Evolutionary conservation across 2,329 filamentous ascomycete species (phyloP).

Genomic region (Periglandula ipomoeae): DNA sequence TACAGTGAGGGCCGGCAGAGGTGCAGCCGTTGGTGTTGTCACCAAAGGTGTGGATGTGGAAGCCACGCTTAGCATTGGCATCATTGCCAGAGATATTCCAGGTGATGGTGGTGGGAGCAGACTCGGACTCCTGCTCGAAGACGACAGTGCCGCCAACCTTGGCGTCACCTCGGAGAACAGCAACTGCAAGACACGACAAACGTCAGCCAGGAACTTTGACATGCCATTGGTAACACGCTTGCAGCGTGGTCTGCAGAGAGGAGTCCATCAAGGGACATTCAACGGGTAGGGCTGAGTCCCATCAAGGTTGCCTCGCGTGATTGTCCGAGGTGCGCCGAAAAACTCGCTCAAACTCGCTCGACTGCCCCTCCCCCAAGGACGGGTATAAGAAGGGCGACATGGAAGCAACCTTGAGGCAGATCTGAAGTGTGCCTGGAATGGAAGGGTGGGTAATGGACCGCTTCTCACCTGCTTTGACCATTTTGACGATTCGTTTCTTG

Average conservation of each 20-base stretch:
- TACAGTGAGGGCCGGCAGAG: constrained; percentile 94
- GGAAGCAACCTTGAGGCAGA: background rate
- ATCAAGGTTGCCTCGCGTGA: constrained; percentile 34
- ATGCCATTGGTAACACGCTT: constrained; percentile 4
- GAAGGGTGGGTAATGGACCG: background rate
- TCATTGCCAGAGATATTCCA: constrained; percentile 93
- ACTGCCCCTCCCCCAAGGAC: constrained; percentile 14
- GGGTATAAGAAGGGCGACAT: constrained; percentile 14
- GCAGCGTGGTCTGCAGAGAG: background rate
- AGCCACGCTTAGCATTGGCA: constrained; percentile 89
- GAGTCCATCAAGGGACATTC: constrained; percentile 25
- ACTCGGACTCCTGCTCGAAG: constrained; percentile 88
- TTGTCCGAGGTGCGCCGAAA: constrained; percentile 17
- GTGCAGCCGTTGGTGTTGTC: constrained; percentile 99
- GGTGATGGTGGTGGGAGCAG: constrained; percentile 71
- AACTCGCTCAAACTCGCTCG: constrained; percentile 55
- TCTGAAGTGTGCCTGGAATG: background rate
- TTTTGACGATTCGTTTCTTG: constrained; percentile 56
- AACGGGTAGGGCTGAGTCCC: constrained; percentile 17
- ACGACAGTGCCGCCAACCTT: constrained; percentile 88
- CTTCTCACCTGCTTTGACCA: constrained; percentile 88
- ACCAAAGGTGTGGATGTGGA: constrained; percentile 98
- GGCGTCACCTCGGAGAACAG: constrained; percentile 95
- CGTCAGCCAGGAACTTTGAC: constrained; percentile 3
- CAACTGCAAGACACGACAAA: constrained; percentile 52